Base-by-base conservation (phyloP, 768 basidiomycete species). In the Chlorophyllum brunneum region DNA sequence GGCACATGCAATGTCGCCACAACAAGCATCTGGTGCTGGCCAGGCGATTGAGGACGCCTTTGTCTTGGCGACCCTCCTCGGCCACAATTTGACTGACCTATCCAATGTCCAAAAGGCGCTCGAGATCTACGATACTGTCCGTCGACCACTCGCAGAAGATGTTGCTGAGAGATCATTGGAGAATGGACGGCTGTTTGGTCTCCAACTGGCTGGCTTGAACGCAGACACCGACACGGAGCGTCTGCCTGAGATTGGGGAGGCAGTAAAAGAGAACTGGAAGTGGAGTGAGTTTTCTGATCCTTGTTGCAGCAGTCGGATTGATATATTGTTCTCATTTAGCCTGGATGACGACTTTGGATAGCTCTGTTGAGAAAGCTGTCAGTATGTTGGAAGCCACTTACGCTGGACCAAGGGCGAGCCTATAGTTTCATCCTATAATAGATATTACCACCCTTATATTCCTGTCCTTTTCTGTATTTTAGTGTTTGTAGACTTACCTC, bases 1-100 rank as follows among this genome's bases (percentile, higher is more conserved):
- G 77, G 76, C 76, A 0, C 76, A 79, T 59, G 75, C 71, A 0
- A 76, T 76, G 69, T 63, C 70, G 3, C 76, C 76, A 0, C 69
- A 77, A 56, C 67, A 74, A 59, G 77, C 73, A 1, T 70, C 75
- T 0, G 78, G 78, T 2, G 79, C 76, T 2, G 74, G 76, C 3
- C 76, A 77, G 48, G 77, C 77, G 1, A 70, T 79, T n/a, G 79
- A 79, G 64, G 80, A 81, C 44, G 80, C 77, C 2, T 78, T 72
- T 58, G 52, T 81, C 2, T 70, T 81, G 24, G 67, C 77, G 0
- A 66, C 66, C 1, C 65, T 78, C 29, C 74, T 75, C 37, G 68
- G 61, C 1, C 58, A 62, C 53, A 49, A 38, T 11, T 34, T 56
- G 9, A 59, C 61, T 2, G 52, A 41, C 2, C 26, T 62, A 22